Evolutionary conservation across 306 rosid species (phyloP).

Genomic region (Benincasa hispida): DNA sequence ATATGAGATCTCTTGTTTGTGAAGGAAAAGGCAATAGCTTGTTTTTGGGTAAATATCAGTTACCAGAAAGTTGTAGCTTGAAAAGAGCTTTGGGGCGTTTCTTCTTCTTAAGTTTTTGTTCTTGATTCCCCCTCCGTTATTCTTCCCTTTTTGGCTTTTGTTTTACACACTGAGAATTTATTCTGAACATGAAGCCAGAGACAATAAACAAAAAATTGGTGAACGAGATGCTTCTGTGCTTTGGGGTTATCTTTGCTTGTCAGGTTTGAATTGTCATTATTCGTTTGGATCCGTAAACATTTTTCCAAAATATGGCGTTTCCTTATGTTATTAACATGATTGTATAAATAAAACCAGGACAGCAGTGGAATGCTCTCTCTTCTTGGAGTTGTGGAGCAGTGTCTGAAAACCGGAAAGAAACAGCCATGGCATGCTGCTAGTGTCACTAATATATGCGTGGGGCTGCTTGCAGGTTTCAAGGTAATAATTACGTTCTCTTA

Average conservation of each 20-base stretch:
- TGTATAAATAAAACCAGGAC: slow-evolving; percentile 43
- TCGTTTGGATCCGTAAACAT: slow-evolving; percentile 11
- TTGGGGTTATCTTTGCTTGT: slow-evolving; percentile 82
- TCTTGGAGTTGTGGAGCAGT: slow-evolving; percentile 76
- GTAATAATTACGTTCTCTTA: slow-evolving; percentile 24
- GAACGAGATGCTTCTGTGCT: slow-evolving; percentile 94
- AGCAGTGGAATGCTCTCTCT: slow-evolving; percentile 77
- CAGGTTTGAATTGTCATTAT: slow-evolving; percentile 43
- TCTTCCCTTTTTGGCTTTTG: not conserved
- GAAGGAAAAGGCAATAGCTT: not conserved
- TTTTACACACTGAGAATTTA: slow-evolving; percentile 21
- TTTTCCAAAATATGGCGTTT: not conserved
- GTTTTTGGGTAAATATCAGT: not conserved
- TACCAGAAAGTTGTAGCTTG: not conserved
- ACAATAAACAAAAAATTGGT: slow-evolving; percentile 86
- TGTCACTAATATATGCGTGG: slow-evolving; percentile 85
- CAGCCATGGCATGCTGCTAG: slow-evolving; percentile 77
- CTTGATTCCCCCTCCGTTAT: not conserved
- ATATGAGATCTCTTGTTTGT: not conserved
- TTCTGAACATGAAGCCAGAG: slow-evolving; percentile 74
- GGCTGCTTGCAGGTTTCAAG: slow-evolving; percentile 89
- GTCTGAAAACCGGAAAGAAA: slow-evolving; percentile 87
- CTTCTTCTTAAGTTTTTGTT: not conserved
- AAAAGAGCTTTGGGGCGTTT: not conserved
- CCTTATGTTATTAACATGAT: slow-evolving; percentile 18